phyloP scores from a whole-genome alignment of 768 basidiomycete species.

The Nidula microcarpa region DNA sequence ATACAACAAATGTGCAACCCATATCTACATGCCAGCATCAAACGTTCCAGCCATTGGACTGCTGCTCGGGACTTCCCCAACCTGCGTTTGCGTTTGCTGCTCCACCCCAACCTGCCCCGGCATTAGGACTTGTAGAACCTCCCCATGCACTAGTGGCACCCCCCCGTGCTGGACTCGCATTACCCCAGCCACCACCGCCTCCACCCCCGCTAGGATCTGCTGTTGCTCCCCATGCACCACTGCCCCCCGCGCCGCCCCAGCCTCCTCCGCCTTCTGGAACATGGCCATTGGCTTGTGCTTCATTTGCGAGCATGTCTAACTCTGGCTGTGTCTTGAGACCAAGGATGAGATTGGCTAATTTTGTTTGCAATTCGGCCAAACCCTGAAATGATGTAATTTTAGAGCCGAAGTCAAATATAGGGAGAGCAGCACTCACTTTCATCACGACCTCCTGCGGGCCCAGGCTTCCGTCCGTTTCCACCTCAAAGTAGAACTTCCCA shows the following conservation, averaged over 20 bases:
- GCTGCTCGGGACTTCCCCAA: slow-evolving; percentile 47
- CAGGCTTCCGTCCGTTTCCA: slow-evolving; percentile 91
- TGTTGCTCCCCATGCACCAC: slow-evolving; percentile 20
- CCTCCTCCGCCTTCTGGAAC: slow-evolving; percentile 15
- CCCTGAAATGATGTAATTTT: slow-evolving; percentile 42
- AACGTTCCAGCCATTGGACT: slow-evolving; percentile 54
- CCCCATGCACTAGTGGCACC: slow-evolving; percentile 28
- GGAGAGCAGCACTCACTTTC: slow-evolving; percentile 46
- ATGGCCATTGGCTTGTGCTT: slow-evolving; percentile 32
- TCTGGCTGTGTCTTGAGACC: slow-evolving; percentile 67
- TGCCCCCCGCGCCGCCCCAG: slow-evolving; percentile 21
- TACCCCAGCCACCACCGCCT: slow-evolving; percentile 22
- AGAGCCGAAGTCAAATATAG: slow-evolving; percentile 2
- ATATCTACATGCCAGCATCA: slow-evolving; percentile 12
- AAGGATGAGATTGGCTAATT: slow-evolving; percentile 75
- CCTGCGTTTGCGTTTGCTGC: slow-evolving; percentile 28
- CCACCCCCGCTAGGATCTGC: slow-evolving; percentile 10
- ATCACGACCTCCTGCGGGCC: slow-evolving; percentile 86
- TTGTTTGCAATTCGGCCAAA: slow-evolving; percentile 73
- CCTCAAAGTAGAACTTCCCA: slow-evolving; percentile 88
- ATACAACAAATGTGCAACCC: slow-evolving; percentile 6
- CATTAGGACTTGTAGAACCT: slow-evolving; percentile 10
- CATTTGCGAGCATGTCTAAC: slow-evolving; percentile 44
- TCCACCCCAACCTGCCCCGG: slow-evolving; percentile 4
- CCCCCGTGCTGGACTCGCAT: slow-evolving; percentile 18